These are phyloP conservation scores for Geotrichum phurueaensis DNA, from an alignment of 1,139 yeast species.

Conservation along the genomic window DNA sequence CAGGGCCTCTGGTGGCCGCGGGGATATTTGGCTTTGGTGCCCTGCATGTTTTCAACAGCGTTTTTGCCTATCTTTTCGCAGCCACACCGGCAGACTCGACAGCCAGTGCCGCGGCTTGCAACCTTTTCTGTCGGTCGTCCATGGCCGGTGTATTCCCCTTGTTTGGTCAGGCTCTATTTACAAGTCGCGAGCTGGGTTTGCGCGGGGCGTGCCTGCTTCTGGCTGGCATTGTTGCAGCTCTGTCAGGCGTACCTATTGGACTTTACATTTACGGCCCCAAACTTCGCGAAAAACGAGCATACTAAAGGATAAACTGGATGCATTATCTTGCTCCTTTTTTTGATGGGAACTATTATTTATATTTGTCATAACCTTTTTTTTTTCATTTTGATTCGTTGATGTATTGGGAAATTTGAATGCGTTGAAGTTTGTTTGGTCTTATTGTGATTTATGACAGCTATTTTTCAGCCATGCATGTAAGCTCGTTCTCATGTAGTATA, in stretches of 20 bases:
- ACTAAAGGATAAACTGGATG: not conserved
- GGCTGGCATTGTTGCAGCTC: slow-evolving; percentile 43
- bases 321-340: not conserved
- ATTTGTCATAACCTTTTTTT: no score
- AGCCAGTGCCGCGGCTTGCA: slow-evolving; percentile 66
- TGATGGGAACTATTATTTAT: not conserved
- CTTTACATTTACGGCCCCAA: slow-evolving; percentile 46
- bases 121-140: slow-evolving; percentile 51
- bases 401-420: no score
- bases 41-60: slow-evolving; percentile 44
- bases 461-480: no score
- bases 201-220: slow-evolving; percentile 45
- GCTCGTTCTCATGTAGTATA: no score
- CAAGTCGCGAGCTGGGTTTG: slow-evolving; percentile 39
- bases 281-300: slow-evolving; percentile 34
- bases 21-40: slow-evolving; percentile 51
- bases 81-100: slow-evolving; percentile 46
- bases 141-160: slow-evolving; percentile 63
- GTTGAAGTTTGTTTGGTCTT: no score
- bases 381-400: no score
- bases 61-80: slow-evolving; percentile 48
- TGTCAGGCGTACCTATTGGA: slow-evolving; percentile 51
- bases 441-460: no score
- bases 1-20: slow-evolving; percentile 36
- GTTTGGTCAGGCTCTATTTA: slow-evolving; percentile 50